A percentile compares a stretch with the other conserved stretches of the same genome.
Conservation (phyloP, 2,329 filamentous ascomycete species). For the Mycocentrospora acerina region DNA sequence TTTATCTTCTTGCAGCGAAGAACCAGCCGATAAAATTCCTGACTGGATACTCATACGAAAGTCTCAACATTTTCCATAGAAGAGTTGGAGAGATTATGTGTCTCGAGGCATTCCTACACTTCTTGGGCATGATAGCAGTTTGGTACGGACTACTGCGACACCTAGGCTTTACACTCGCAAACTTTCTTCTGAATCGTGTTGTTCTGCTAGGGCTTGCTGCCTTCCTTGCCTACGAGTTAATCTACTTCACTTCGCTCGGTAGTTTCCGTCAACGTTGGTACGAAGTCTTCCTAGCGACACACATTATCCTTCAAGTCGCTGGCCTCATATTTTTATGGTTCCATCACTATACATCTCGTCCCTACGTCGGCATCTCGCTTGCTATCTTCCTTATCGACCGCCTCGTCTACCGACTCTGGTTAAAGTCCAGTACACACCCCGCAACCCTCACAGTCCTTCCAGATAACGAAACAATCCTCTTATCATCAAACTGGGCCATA, state of each 20-base stretch:
- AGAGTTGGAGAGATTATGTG: conserved; percentile 64
- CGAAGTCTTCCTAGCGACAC: conserved; percentile 62
- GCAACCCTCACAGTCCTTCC: conserved; percentile 57
- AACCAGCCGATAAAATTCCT: conserved; percentile 63
- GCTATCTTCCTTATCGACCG: conserved; percentile 61
- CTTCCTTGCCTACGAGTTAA: conserved; percentile 59
- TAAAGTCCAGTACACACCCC: conserved; percentile 52
- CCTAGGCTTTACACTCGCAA: conserved; percentile 51
- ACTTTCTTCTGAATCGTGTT: conserved; percentile 55
- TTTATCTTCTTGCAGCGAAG: conserved; percentile 67
- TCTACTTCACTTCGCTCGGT: conserved; percentile 63
- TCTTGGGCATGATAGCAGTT: conserved; percentile 54
- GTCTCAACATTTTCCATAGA: conserved; percentile 66
- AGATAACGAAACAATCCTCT: conserved; percentile 58
- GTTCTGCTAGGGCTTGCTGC: conserved; percentile 58
- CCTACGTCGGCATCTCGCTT: conserved; percentile 57
- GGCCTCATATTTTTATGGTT: conserved; percentile 61
- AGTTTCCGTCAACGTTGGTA: conserved; percentile 63
- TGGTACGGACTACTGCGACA: conserved; percentile 58
- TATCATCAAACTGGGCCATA: conserved; percentile 50
- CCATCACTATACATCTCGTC: conserved; percentile 56
- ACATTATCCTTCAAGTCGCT: conserved; percentile 59
- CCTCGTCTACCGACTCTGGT: conserved; percentile 56
- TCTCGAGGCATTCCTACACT: conserved; percentile 60
- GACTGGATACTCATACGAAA: conserved; percentile 66